Evolutionary conservation across 371 early-diverging fungal genomes (phyloP).

Genomic region (Apophysomyces trapeziformis): DNA sequence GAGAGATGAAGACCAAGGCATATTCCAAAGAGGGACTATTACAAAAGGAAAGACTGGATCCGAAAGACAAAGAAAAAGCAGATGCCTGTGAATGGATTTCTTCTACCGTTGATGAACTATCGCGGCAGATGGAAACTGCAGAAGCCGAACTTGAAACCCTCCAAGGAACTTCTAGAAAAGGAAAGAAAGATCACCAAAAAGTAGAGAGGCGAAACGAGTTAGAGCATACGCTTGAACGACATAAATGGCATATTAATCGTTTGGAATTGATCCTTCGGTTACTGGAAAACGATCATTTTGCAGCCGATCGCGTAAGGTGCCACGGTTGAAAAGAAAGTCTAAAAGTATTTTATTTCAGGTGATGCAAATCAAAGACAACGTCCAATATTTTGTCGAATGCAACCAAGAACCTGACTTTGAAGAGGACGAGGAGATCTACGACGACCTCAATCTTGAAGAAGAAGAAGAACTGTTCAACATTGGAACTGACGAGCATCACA

Average conservation of each 20-base stretch:
- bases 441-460: conserved; percentile 90
- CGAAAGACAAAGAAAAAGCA: conserved; percentile 87
- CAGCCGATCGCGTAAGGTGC: conserved; percentile 71
- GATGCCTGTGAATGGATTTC: conserved; percentile 84
- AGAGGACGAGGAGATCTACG: conserved; percentile 93
- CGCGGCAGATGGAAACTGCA: conserved; percentile 84
- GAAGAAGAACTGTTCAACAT: conserved; percentile 81
- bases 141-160: conserved; percentile 92
- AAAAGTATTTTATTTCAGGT: conserved; percentile 53
- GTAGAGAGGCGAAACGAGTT: conserved; percentile 71
- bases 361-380: conserved; percentile 78
- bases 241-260: conserved; percentile 87
- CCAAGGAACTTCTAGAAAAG: conserved; percentile 71
- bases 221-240: conserved; percentile 78
- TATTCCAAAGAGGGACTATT: conserved; percentile 94
- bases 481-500: conserved; percentile 56
- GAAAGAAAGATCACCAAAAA: conserved; percentile 77
- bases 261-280: conserved; percentile 90
- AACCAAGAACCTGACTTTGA: conserved; percentile 90
- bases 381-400: conserved; percentile 89
- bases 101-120: conserved; percentile 80
- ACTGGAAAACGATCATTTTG: conserved; percentile 89
- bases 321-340: neutral
- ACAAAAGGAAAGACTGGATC: conserved; percentile 85
- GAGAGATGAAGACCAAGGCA: conserved; percentile 98